A percentile compares a stretch with the other conserved stretches of the same genome.
Conservation (phyloP, 306 rosid genomes). For the Medicago ruthenica region DNA sequence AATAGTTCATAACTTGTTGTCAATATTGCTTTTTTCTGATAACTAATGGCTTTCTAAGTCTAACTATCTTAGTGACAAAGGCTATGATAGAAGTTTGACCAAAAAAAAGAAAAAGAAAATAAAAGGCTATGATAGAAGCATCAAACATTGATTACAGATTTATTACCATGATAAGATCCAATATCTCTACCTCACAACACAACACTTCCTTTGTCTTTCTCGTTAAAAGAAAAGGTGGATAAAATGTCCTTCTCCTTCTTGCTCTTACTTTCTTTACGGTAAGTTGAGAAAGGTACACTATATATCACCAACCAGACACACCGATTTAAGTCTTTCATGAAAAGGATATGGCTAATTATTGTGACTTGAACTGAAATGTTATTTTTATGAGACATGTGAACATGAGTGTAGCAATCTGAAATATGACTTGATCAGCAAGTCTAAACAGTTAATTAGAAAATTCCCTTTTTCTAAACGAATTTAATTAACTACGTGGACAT, state of each 20-base stretch:
- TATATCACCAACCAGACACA: conserved; percentile 43
- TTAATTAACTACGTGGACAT: no score
- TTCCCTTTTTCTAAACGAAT: neutral
- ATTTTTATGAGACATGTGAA: neutral
- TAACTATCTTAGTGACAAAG: conserved; percentile 37
- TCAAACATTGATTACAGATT: neutral
- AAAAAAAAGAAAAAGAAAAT: no score
- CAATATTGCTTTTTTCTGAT: conserved; percentile 22
- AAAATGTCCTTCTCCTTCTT: conserved; percentile 43
- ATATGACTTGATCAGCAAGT: conserved; percentile 40
- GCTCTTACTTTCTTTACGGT: conserved; percentile 33
- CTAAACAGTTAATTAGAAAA: conserved; percentile 36
- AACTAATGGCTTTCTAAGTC: conserved; percentile 31
- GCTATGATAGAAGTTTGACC: neutral
- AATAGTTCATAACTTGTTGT: conserved; percentile 37
- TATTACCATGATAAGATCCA: neutral
- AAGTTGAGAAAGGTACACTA: conserved; percentile 43
- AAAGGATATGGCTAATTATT: conserved; percentile 36
- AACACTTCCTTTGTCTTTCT: conserved; percentile 9
- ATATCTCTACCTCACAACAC: neutral
- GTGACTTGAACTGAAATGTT: conserved; percentile 7
- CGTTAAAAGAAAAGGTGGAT: conserved; percentile 39
- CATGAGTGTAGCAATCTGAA: conserved; percentile 30
- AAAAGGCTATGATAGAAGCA: no score
- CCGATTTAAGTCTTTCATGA: conserved; percentile 36